phyloP scores from a whole-genome alignment of 495 filamentous ascomycete species.

The Cenococcum geophilum region DNA sequence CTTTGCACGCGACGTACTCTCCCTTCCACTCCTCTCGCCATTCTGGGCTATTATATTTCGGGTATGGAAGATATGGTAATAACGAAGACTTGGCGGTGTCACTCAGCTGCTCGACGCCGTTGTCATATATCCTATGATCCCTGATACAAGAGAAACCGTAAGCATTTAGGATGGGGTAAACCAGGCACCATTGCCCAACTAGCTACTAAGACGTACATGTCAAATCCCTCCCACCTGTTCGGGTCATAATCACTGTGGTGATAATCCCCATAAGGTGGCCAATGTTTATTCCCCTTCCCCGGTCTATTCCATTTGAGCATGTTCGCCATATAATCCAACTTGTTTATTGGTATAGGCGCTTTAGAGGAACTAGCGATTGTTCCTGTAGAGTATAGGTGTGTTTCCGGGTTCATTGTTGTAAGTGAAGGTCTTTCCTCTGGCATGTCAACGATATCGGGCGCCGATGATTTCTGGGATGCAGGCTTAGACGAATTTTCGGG shows the following conservation, averaged over 20 bases:
- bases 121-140: constrained; percentile 19
- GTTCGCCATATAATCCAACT: constrained; percentile 29
- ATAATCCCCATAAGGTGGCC: constrained; percentile 37
- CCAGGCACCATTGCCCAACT: too few species aligned
- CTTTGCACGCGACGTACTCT: constrained; percentile 43
- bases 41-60: constrained; percentile 44
- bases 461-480: not conserved
- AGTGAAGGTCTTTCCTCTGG: not conserved
- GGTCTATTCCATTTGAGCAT: constrained; percentile 33
- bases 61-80: constrained; percentile 46
- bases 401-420: not conserved
- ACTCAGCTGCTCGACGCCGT: constrained; percentile 16
- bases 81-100: not conserved
- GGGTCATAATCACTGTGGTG: constrained; percentile 36
- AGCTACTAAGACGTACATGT: constrained; percentile 16
- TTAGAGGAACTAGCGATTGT: not conserved
- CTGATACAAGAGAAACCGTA: not conserved
- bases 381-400: not conserved
- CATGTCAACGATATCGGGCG: constrained; percentile 7
- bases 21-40: constrained; percentile 45
- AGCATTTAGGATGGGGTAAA: not conserved
- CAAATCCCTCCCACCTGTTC: constrained; percentile 39
- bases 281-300: constrained; percentile 25
- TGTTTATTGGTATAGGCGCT: constrained; percentile 1
- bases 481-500: not conserved